Conservation (phyloP, 129 eudicot genomes). For the Flaveria bidentis region DNA sequence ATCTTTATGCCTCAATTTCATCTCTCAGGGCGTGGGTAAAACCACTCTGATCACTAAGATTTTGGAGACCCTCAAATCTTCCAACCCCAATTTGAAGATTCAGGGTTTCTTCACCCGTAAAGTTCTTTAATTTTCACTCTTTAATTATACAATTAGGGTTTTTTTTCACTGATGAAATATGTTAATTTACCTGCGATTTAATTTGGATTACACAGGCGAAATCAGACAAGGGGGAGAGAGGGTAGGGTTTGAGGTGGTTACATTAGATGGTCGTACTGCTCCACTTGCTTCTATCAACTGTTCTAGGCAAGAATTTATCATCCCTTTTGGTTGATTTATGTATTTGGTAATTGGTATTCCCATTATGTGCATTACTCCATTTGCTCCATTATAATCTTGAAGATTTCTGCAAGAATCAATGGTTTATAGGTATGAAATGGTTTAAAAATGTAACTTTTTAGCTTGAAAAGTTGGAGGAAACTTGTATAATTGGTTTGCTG, state of each 20-base stretch:
- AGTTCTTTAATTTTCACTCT: neutral
- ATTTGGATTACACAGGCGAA: conserved; percentile 52
- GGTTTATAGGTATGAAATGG: neutral
- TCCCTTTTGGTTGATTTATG: too few relatives aligned
- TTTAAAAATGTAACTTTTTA: neutral
- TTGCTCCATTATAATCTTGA: neutral
- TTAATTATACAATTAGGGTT: neutral
- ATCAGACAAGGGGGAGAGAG: conserved; percentile 72
- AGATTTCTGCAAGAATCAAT: neutral
- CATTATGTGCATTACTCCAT: neutral
- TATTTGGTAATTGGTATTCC: neutral
- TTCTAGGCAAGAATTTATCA: conserved; percentile 38
- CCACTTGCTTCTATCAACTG: conserved; percentile 60
- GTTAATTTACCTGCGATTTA: neutral
- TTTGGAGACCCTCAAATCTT: conserved; percentile 56
- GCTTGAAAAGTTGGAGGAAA: neutral
- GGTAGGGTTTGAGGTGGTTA: conserved; percentile 90
- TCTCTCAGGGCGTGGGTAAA: conserved; percentile 85
- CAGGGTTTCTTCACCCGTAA: conserved; percentile 94
- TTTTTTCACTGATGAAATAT: neutral
- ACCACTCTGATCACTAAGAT: conserved; percentile 70
- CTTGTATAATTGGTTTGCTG: neutral
- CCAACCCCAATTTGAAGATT: conserved; percentile 63
- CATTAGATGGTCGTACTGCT: conserved; percentile 61
- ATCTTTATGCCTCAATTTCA: neutral